Evolutionary conservation across 495 filamentous ascomycete species (phyloP).

Genomic region (Penicillium maclennaniae): DNA sequence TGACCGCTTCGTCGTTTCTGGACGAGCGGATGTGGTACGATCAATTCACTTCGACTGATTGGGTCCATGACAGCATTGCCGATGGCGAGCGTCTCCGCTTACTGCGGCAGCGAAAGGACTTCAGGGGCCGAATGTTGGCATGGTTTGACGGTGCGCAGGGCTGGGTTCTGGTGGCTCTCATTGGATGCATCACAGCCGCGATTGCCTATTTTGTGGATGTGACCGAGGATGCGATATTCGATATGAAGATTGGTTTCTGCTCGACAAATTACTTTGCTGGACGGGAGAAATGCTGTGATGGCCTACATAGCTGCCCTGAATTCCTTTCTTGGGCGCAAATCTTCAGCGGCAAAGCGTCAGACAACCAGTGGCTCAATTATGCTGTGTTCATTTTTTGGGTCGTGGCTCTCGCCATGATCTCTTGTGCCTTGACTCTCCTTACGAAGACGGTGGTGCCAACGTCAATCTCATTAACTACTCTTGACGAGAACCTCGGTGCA

Average conservation of each 20-base stretch:
- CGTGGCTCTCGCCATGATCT: constrained; percentile 64
- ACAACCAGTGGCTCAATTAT: constrained; percentile 67
- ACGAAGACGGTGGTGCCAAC: constrained; percentile 92
- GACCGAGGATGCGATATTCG: constrained; percentile 77
- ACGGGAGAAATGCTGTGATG: constrained; percentile 74
- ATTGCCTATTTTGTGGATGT: constrained; percentile 89
- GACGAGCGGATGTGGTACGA: constrained; percentile 98
- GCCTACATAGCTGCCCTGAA: constrained; percentile 56
- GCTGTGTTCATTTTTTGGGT: constrained; percentile 66
- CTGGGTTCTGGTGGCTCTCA: constrained; percentile 89
- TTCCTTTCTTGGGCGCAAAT: constrained; percentile 78
- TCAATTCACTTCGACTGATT: constrained; percentile 97
- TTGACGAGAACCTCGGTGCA: constrained; percentile 75
- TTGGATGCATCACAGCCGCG: constrained; percentile 80
- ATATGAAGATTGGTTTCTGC: constrained; percentile 89
- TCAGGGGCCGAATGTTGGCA: constrained; percentile 71
- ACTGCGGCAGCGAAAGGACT: constrained; percentile 74
- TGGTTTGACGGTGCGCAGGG: constrained; percentile 88
- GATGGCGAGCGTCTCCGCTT: constrained; percentile 85
- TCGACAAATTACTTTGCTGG: constrained; percentile 64
- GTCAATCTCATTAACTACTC: constrained; percentile 73
- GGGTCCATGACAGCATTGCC: constrained; percentile 96
- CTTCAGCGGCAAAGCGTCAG: constrained; percentile 42
- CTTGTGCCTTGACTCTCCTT: constrained; percentile 76
- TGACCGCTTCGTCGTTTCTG: constrained; percentile 48